Conservation (phyloP, 495 filamentous ascomycete genomes). For the Jackrogersella multiformis region DNA sequence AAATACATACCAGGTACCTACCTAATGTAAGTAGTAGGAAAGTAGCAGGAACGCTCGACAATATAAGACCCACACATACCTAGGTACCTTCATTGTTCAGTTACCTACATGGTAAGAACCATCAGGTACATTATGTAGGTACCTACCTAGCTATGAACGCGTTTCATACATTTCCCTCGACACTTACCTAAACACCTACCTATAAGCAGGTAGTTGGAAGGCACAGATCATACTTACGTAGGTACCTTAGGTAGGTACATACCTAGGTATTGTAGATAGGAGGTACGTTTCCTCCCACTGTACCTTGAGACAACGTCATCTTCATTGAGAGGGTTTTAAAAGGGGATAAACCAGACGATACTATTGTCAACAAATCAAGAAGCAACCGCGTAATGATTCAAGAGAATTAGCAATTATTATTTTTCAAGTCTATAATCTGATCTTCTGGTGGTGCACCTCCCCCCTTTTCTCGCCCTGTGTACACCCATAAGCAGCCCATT, state of each 20-base stretch:
- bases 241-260: not conserved
- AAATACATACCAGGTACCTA: no score
- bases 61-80: conserved; percentile 13
- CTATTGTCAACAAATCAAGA: no score
- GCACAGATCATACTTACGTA: conserved; percentile 7
- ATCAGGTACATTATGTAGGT: no score
- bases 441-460: conserved; percentile 11
- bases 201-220: conserved; percentile 8
- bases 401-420: conserved; percentile 47
- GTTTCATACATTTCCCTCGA: not conserved
- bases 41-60: conserved; percentile 21
- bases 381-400: not conserved
- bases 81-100: no score
- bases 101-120: no score
- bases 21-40: no score
- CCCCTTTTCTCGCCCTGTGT: conserved; percentile 13
- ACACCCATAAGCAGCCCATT: conserved; percentile 10
- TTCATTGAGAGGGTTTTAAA: no score
- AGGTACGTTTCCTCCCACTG: no score
- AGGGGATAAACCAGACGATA: no score
- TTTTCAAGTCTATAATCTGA: conserved; percentile 37
- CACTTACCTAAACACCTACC: no score
- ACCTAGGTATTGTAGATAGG: not conserved
- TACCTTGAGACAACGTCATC: not conserved
- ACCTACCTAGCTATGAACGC: no score